Base-by-base conservation (phyloP, 345 rosid genomes). In the Tarenaya hassleriana region DNA sequence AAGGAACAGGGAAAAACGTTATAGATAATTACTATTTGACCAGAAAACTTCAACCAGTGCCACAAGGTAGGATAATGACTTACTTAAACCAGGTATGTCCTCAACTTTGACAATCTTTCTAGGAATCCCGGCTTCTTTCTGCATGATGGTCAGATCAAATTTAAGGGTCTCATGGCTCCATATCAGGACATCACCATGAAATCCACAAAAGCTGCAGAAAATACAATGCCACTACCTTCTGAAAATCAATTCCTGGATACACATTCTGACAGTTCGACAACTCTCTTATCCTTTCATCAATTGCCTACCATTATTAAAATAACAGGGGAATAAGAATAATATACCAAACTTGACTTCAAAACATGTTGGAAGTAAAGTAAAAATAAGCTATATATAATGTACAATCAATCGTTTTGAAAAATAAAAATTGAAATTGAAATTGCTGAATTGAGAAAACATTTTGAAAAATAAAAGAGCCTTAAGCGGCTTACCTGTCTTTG, bases 221-320 rank as follows among this genome's bases (percentile, higher is more conserved):
- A 10, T n/a, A 29, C 5, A 5, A 27, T 42, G 41, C 21, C 42
- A 29, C 8, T 82, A 94, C 97, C 99, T 82, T 86, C 73, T 68
- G 90, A 63, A 86, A 88, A 52, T 86, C 86, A 57, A 80, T 60
- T 46, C 80, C 95, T 17, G 66, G 56, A 50, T 94, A 79, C 58
- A 94, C 81, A 58, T 68, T 73, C 63, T 94, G 99, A 67, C 97
- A 86, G 63, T 82, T 80, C 13, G 97, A 88, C 55, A 94, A 84
- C 72, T 88, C 95, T 75, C 83, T 75, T 64, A 94, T 94, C 81
- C 84, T 86, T 72, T 88, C 96, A 76, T 84, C 92, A 56, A 94
- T 86, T 50, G 95, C 99, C 99, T 94, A 74, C 15, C 49, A 67
- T 41, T 41, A 48, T 18, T 47, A 41, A 53, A 47, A 34, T 3